A percentile compares a stretch with the other conserved stretches of the same genome.
Evolutionary conservation across 345 rosid species (phyloP).

Genomic region (Salix purpurea): DNA sequence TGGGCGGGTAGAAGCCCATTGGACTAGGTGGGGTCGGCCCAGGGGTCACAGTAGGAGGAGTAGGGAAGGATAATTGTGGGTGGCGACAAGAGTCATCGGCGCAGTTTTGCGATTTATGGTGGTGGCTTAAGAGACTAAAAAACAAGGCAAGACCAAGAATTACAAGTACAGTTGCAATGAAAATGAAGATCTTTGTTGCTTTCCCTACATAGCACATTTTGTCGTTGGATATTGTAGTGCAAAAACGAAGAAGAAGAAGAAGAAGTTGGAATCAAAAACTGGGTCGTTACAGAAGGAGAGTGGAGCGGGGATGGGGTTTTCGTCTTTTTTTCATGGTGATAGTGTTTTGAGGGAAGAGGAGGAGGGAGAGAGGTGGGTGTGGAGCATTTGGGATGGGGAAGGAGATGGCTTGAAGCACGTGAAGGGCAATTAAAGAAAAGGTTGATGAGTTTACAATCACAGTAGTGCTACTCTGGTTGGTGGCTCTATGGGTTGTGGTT

Average conservation of each 20-base stretch:
- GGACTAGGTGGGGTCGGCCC: constrained; percentile 24
- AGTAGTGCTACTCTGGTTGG: no score
- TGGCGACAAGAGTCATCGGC: constrained; percentile 49
- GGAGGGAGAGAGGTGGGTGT: neutral
- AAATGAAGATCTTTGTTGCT: constrained; percentile 98
- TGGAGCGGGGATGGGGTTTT: constrained; percentile 1
- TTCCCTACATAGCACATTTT: constrained; percentile 86
- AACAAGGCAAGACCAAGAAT: constrained; percentile 70
- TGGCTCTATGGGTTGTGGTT: no score
- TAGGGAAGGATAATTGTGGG: neutral
- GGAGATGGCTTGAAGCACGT: neutral
- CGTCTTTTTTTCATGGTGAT: constrained; percentile 30
- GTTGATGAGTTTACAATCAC: neutral
- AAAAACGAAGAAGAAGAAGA: neutral
- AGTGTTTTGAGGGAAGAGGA: constrained; percentile 1
- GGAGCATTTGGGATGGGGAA: neutral
- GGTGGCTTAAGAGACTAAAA: constrained; percentile 58
- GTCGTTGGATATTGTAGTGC: neutral
- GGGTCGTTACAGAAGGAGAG: neutral
- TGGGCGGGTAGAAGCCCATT: constrained; percentile 26
- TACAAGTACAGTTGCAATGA: constrained; percentile 63
- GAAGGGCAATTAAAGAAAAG: constrained; percentile 4
- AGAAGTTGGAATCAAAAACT: neutral
- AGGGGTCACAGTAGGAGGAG: constrained; percentile 15
- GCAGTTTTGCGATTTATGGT: constrained; percentile 41